Evolutionary conservation across 352 stramenopile species (phyloP), one percentile per base, ranked within the genome.

Genomic region (Phytophthora litchii): DNA sequence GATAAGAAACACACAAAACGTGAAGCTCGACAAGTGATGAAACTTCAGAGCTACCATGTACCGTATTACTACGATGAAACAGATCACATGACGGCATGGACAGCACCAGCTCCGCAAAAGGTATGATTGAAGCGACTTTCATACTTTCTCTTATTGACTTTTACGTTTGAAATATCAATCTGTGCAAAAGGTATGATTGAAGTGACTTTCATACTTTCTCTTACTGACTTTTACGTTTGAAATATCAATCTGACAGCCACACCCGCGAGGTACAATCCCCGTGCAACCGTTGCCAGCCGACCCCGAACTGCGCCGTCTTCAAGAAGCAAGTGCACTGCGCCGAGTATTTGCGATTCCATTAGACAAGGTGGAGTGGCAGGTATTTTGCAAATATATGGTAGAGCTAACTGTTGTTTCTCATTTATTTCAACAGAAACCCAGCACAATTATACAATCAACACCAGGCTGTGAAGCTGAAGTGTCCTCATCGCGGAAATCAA

Each of bases 261-360:
- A 76, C 19, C 70, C 71, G 4, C 60, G 72, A 41, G 82, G 80
- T 9, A 82, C 75, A 11, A 66, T 89, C 27, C 76, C 72, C 8
- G 48, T 64, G 2, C 64, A 87, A 32, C 36, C 62, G 3, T 49
- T 78, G 47, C 76, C 78, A 49, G 31, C 56, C 0, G 82, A 92
- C 29, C 78, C 78, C 0, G 82, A 92, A 47, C 76, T 84, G n/a
- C 64, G 70, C 9, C 70, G 78, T 34, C 60, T 89, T 12, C 65
- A 89, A 51, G 54, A 78, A 36, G 72, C 70, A 10, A 57, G 53
- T 27, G 50, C 67, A n/a, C 61, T 61, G 27, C 72, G 75, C 5
- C 70, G 62, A 40, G 68, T 67, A 11, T 63, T 71, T 21, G 48
- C 50, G 2, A 55, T 71, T 6, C 44, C 57, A n/a, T 32, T 38